A percentile compares a stretch with the other conserved stretches of the same genome.
These are phyloP conservation scores for Macrophomina tecta DNA, from an alignment of 2,329 filamentous ascomycete species.

Conservation along the genomic window DNA sequence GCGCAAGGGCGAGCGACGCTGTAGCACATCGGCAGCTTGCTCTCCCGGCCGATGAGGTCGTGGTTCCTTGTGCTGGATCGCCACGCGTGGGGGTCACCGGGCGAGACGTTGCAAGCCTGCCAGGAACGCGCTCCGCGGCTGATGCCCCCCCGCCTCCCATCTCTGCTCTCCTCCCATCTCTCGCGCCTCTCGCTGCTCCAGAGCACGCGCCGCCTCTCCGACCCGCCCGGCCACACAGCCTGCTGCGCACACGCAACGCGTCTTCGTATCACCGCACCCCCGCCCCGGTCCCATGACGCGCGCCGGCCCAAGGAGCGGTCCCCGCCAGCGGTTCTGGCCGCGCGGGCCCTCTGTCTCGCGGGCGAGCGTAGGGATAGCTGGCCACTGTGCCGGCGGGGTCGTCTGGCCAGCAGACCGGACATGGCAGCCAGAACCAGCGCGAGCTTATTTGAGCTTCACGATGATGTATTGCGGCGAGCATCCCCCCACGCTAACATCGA, in stretches of 20 bases:
- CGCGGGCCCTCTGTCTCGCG: background rate
- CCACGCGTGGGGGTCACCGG: constrained; percentile 20
- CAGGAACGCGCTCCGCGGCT: background rate
- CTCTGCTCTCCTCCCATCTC: background rate
- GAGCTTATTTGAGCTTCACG: background rate
- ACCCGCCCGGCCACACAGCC: background rate
- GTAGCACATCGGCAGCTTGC: constrained; percentile 8
- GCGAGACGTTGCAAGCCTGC: background rate
- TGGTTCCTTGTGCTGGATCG: background rate
- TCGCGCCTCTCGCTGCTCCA: background rate
- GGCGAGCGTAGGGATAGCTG: too few relatives aligned
- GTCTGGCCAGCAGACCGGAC: background rate
- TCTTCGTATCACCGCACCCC: background rate
- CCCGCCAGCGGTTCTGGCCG: background rate
- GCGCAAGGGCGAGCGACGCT: background rate
- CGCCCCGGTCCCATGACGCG: constrained; percentile 14
- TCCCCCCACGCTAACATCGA: constrained; percentile 12
- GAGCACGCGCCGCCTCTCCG: background rate
- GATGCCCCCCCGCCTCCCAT: too few relatives aligned
- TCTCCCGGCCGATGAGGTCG: background rate
- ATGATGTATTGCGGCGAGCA: background rate
- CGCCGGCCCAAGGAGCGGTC: constrained; percentile 1
- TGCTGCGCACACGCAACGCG: background rate
- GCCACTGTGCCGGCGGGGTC: too few relatives aligned
- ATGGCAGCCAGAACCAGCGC: background rate